Evolutionary conservation across 805 yeast genomes (phyloP).

Genomic region (Schizosaccharomyces cryophilus): DNA sequence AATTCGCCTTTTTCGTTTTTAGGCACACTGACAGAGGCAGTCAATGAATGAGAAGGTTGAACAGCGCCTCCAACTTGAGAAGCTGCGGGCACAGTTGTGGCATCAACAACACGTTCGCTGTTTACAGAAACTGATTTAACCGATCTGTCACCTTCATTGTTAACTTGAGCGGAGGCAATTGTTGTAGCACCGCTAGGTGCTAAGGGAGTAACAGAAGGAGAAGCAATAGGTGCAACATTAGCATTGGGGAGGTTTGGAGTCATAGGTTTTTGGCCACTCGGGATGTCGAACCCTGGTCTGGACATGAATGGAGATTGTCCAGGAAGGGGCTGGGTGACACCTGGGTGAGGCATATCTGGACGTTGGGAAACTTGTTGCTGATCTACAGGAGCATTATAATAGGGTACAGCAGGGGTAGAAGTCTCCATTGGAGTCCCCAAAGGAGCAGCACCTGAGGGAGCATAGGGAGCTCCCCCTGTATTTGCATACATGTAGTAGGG

Average conservation of each 20-base stretch:
- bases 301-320: background rate
- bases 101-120: background rate
- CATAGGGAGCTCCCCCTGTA: conserved; percentile 4
- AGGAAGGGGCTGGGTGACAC: background rate
- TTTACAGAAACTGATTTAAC: background rate
- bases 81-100: background rate
- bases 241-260: background rate
- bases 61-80: background rate
- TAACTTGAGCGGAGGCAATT: background rate
- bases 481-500: background rate
- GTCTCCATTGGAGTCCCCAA: background rate
- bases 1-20: conserved; percentile 36
- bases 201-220: background rate
- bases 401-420: conserved; percentile 2
- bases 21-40: conserved; percentile 20
- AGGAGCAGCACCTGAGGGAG: conserved; percentile 8
- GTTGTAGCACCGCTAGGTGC: background rate
- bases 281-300: background rate
- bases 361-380: background rate
- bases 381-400: background rate
- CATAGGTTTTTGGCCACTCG: background rate
- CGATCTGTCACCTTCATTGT: background rate
- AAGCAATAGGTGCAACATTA: background rate
- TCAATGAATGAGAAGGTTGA: conserved; percentile 8
- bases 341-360: background rate